Evolutionary conservation across 495 filamentous ascomycete genomes (phyloP), one percentile per base, ranked within the genome.

Genomic region (Cercophora sp.): DNA sequence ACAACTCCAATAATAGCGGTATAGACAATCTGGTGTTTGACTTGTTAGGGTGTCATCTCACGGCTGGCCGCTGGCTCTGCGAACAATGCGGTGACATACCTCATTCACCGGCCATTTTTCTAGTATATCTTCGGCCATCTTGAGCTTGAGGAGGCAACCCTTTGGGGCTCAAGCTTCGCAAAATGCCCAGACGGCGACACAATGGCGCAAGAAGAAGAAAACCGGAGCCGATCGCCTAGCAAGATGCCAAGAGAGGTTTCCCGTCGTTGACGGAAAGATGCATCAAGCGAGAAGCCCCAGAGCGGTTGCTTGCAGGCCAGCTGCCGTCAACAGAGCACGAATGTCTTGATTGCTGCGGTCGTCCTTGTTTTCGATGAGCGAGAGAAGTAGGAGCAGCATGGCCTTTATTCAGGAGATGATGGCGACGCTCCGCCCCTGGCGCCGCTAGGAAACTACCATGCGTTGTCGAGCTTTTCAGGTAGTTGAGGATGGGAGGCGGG

Each of bases 1-100:
- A 96, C 75, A 18, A 86, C 70, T 35, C 87, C 87, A 46, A 96
- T 79, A 60, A 96, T 87, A 44, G 84, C 75, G 18, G 92, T 83
- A 64, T 95, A 96, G 41, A 90, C 59, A 24, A 78, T 78, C 74
- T 78, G 46, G 25, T 26, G 37, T 4, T 11, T 8, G 6, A 3
- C 15, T 1, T 31, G 51, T 61, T 15, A 60, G 48, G n/a, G n/a
- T n/a, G n/a, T n/a, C n/a, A n/a, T n/a, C n/a, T n/a, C n/a, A n/a
- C n/a, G n/a, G n/a, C n/a, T n/a, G n/a, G n/a, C n/a, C n/a, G n/a
- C n/a, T n/a, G n/a, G n/a, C n/a, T n/a, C 48, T 31, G 35, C 26
- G 1, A 2, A 32, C 16, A 0, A 32, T 13, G 29, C 6, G 29
- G 13, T 13, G 29, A 18, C 15, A 63, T 74, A 90, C 87, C 72